phyloP scores from a whole-genome alignment of 2,329 filamentous ascomycete species.

The Nannizziopsis arthrosporioides region DNA sequence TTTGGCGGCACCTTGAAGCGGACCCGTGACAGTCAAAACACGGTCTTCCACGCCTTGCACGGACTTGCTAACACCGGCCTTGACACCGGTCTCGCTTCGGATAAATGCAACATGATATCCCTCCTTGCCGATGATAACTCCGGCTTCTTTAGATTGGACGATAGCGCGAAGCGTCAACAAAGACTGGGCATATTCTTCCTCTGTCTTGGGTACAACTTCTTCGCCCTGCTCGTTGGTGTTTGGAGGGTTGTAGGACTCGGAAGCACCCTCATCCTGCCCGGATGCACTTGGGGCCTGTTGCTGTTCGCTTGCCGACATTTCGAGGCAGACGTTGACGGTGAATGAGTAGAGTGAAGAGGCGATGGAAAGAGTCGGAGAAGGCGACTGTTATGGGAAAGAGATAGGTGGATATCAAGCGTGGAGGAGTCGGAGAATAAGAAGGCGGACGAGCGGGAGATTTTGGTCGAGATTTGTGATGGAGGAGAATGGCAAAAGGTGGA shows the following conservation, averaged over 20 bases:
- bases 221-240: conserved; percentile 55
- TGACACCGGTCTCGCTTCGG: conserved; percentile 93
- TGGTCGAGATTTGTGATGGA: conserved; percentile 11
- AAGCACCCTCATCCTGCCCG: conserved; percentile 47
- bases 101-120: conserved; percentile 97
- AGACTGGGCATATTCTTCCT: conserved; percentile 89
- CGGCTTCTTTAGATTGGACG: conserved; percentile 96
- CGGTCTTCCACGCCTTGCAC: conserved; percentile 95
- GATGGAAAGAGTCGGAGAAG: not conserved
- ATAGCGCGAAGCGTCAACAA: conserved; percentile 93
- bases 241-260: conserved; percentile 53
- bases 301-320: conserved; percentile 51
- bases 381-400: not conserved
- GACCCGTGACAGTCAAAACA: conserved; percentile 86
- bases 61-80: conserved; percentile 96
- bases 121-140: conserved; percentile 96
- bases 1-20: conserved; percentile 75
- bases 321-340: conserved; percentile 4
- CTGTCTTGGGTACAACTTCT: conserved; percentile 74
- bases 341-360: not conserved
- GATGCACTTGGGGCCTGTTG: conserved; percentile 34
- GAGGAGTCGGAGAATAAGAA: conserved; percentile 22
- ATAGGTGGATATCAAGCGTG: conserved; percentile 5
- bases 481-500: conserved; percentile 15
- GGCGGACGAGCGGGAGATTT: conserved; percentile 20